Base-by-base conservation (phyloP, 495 filamentous ascomycete species). In the Tuber melanosporum region DNA sequence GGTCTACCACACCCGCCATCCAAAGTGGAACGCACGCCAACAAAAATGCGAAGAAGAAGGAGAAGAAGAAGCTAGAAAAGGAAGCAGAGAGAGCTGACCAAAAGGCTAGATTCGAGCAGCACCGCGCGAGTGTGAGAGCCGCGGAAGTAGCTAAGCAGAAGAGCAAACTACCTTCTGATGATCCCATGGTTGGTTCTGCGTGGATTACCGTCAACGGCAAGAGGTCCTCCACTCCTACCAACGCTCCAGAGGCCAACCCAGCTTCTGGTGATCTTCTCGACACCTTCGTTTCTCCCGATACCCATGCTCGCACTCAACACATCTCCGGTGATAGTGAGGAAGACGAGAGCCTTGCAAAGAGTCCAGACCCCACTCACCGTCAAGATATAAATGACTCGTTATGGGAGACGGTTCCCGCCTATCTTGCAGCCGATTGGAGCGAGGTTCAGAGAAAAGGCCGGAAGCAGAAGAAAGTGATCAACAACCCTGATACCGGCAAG, bases 41-140 rank as follows among this genome's bases (percentile, higher is more conserved):
- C 8, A 88, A 88, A 84, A 89, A 89, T 85, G 82, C 81, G 19
- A 84, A 85, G 83, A 89, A 88, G 84, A 84, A 81, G 43, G 87
- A 88, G 73, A 85, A 86, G 74, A 83, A 84, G 76, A 86, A 86
- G 79, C 71, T 80, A 0, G 83, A 84, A 66, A 86, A 86, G 74
- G 85, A 83, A 20, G 83, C 84, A 19, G 87, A 88, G 81, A 83
- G 85, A 71, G 83, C 85, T 72, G 85, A 87, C 43, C 83, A 85
- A 74, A 82, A 77, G 32, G 79, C 87, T 22, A 79, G 84, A 22
- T 86, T 88, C 77, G 85, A 86, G 74, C 86, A 89, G 79, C 84
- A 86, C 44, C 87, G 87, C 71, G 84, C 86, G 36, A 87, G 86
- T 43, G 83, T 87, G 86, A 87, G 79, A 80, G 82, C 79, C 22